phyloP scores from a whole-genome alignment of 768 basidiomycete species.

The Russula sp. region DNA sequence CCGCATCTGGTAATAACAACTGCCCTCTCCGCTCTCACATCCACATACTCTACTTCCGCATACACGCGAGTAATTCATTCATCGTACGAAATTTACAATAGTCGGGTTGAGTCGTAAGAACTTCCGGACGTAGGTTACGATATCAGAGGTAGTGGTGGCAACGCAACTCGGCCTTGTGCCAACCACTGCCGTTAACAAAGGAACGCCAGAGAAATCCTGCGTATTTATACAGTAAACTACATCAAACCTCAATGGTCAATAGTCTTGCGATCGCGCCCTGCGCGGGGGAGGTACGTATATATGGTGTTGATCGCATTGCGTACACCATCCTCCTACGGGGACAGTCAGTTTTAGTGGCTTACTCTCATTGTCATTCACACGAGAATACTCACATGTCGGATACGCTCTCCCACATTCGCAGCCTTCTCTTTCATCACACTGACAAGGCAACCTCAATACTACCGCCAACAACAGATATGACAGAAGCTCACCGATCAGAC shows the following conservation, averaged over 20 bases:
- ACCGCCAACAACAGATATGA: background rate
- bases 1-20: no score
- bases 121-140: no score
- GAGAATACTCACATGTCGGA: slow-evolving; percentile 38
- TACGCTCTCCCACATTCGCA: slow-evolving; percentile 44
- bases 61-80: no score
- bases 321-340: slow-evolving; percentile 55
- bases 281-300: slow-evolving; percentile 50
- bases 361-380: background rate
- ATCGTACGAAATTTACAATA: no score
- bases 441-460: slow-evolving; percentile 3
- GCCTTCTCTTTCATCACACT: slow-evolving; percentile 64
- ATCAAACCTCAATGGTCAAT: slow-evolving; percentile 15
- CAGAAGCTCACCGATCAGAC: slow-evolving; percentile 44
- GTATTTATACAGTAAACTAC: no score
- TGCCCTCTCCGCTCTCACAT: no score
- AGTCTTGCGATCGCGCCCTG: slow-evolving; percentile 33
- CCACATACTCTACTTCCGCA: no score
- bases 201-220: no score
- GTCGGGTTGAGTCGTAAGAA: no score
- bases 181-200: no score
- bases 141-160: no score
- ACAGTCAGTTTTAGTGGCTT: background rate
- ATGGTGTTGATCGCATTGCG: slow-evolving; percentile 53
- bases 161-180: no score